Evolutionary conservation across 163 green algal species (phyloP).

Genomic region (Chlamydomonas reinhardtii): DNA sequence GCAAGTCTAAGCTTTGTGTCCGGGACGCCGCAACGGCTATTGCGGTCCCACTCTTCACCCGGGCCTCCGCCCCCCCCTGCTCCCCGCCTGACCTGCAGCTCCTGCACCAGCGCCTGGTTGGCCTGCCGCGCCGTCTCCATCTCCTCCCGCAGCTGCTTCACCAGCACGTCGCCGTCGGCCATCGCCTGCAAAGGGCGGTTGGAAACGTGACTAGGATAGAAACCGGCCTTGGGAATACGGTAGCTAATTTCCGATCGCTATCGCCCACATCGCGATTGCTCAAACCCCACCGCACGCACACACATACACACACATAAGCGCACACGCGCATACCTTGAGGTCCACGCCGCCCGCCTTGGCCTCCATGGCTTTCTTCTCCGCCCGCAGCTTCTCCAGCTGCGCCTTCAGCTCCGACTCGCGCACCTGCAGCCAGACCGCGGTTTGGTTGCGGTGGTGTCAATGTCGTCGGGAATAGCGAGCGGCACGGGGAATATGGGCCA

Average conservation of each 20-base stretch:
- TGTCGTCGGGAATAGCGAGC: no score
- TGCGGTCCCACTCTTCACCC: no score
- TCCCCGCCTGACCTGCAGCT: constrained; percentile 50
- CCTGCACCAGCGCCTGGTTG: constrained; percentile 36
- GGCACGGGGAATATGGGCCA: no score
- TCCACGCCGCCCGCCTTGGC: constrained; percentile 58
- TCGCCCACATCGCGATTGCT: no score
- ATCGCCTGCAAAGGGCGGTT: constrained; percentile 16
- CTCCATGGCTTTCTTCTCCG: constrained; percentile 67
- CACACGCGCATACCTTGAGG: constrained; percentile 27
- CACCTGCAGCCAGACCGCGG: background rate
- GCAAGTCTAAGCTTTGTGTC: no score
- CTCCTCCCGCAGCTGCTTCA: constrained; percentile 65
- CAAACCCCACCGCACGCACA: no score
- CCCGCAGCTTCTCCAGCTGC: constrained; percentile 63
- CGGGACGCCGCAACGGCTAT: no score
- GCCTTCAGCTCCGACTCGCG: constrained; percentile 60
- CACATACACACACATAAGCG: background rate
- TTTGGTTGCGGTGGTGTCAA: background rate
- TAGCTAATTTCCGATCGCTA: no score
- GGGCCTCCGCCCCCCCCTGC: background rate
- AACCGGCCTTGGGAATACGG: no score
- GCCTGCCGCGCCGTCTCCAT: constrained; percentile 56
- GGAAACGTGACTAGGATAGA: no score
- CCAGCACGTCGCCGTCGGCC: constrained; percentile 67